Evolutionary conservation across 148 eudicot genomes (phyloP).

Genomic region (Tetragonia tetragonoides): DNA sequence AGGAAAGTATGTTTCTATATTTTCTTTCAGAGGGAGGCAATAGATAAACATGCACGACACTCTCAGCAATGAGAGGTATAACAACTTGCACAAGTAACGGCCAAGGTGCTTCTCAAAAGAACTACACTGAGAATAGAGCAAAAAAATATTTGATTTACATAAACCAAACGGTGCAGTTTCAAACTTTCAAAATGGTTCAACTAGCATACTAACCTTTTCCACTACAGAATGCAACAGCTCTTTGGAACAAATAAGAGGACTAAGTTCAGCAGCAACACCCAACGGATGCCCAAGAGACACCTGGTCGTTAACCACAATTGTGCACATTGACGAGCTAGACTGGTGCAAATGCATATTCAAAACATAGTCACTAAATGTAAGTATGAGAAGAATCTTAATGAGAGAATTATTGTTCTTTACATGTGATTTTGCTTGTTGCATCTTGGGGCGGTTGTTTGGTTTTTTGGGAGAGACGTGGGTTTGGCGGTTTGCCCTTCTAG

Average conservation of each 20-base stretch:
- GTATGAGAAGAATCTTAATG: no score
- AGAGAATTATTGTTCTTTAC: no score
- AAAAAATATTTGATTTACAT: background rate
- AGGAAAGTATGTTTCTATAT: no score
- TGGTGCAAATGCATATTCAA: conserved; percentile 32
- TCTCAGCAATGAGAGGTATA: background rate
- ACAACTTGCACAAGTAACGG: background rate
- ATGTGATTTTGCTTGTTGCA: no score
- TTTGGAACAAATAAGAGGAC: conserved; percentile 37
- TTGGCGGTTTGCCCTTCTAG: no score
- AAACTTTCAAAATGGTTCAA: background rate
- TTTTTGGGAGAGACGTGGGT: no score
- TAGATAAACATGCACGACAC: background rate
- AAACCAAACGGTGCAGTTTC: background rate
- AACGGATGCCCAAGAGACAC: conserved; percentile 89
- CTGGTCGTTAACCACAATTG: conserved; percentile 92
- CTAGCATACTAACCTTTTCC: conserved; percentile 46
- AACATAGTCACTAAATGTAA: conserved; percentile 5
- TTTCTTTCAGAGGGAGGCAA: background rate
- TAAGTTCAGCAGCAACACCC: conserved; percentile 61
- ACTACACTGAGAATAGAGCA: background rate
- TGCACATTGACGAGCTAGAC: conserved; percentile 98
- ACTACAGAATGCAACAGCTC: conserved; percentile 58
- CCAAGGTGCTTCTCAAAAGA: background rate
- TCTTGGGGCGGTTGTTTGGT: conserved; percentile 97